These are phyloP conservation scores for Agrocybe praecox DNA, from an alignment of 768 basidiomycete genomes.

Conservation along the genomic window DNA sequence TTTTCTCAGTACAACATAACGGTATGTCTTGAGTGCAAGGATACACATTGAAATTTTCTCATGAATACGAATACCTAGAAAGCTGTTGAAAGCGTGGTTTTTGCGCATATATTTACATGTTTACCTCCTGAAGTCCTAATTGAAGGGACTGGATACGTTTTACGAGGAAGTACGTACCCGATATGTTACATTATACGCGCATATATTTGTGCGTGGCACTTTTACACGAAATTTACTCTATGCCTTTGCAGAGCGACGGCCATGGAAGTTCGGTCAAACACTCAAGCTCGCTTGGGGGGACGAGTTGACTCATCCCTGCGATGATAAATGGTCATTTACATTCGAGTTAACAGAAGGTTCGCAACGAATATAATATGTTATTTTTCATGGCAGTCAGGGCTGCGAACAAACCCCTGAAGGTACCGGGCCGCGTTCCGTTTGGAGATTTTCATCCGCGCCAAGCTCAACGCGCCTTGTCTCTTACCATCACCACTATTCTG, in stretches of 20 bases:
- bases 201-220: not conserved
- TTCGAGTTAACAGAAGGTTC: not conserved
- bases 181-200: not conserved
- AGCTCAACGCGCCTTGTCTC: no score
- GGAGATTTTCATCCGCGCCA: no score
- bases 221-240: not conserved
- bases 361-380: no score
- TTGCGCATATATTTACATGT: not conserved
- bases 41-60: not conserved
- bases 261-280: not conserved
- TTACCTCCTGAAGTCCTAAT: not conserved
- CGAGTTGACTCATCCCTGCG: not conserved
- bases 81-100: not conserved
- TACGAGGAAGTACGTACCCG: not conserved
- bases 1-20: not conserved
- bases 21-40: not conserved
- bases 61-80: not conserved
- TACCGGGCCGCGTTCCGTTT: no score
- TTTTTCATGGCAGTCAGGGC: no score
- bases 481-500: no score
- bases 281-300: not conserved
- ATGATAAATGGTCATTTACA: not conserved
- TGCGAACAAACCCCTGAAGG: no score
- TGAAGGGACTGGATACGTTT: not conserved
- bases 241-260: not conserved